Conservation (phyloP, 208 protist genomes). For the Tritrichomonas musculus region DNA sequence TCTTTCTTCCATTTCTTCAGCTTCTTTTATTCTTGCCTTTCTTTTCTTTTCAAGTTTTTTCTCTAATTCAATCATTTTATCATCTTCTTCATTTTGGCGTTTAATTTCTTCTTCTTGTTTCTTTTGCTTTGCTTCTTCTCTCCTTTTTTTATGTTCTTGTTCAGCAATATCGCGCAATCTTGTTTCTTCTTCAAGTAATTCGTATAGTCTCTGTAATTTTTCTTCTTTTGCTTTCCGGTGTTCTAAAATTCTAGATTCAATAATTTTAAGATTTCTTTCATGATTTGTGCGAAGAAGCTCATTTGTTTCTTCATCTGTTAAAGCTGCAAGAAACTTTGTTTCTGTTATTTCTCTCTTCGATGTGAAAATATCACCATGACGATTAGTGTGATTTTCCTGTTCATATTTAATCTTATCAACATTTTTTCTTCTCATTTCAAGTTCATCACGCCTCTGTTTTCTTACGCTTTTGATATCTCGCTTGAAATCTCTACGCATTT, state of each 20-base stretch:
- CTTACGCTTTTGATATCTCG: background rate
- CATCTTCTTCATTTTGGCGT: background rate
- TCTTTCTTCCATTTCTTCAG: conserved; percentile 24
- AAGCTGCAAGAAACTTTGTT: background rate
- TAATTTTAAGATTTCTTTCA: background rate
- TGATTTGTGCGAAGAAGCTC: background rate
- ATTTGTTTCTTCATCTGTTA: background rate
- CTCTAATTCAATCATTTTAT: background rate
- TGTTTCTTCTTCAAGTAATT: background rate
- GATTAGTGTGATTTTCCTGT: background rate
- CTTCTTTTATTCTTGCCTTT: background rate
- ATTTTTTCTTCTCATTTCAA: background rate
- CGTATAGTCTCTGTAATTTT: background rate
- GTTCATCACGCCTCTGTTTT: background rate
- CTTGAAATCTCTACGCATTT: background rate
- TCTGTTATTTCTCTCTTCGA: background rate
- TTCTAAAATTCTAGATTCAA: background rate
- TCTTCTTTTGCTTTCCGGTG: background rate
- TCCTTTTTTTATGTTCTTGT: background rate
- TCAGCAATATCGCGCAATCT: background rate
- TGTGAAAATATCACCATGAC: background rate
- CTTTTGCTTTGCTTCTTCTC: background rate
- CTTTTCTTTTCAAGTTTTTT: conserved; percentile 3
- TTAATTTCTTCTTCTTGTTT: background rate
- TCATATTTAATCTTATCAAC: background rate